Evolutionary conservation across 2,329 filamentous ascomycete species (phyloP).

Genomic region (Fusarium drepaniforme): DNA sequence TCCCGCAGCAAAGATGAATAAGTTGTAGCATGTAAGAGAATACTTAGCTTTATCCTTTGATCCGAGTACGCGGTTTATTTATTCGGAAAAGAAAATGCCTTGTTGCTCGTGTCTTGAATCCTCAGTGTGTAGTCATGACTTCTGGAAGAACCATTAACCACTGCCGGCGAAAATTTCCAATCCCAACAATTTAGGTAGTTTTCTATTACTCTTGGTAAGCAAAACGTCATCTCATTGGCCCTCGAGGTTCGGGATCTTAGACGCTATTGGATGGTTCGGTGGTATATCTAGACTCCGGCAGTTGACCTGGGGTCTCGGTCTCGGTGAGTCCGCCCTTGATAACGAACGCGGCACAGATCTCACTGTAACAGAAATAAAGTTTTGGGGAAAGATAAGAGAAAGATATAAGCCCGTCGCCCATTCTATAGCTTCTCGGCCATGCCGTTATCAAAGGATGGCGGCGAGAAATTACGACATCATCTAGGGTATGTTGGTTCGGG

Average conservation of each 20-base stretch:
- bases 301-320: background rate
- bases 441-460: background rate
- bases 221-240: background rate
- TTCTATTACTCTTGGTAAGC: background rate
- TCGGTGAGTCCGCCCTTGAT: background rate
- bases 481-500: background rate
- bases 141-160: background rate
- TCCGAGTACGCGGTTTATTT: background rate
- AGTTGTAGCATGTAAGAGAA: background rate
- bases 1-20: conserved; percentile 1
- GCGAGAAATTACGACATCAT: background rate
- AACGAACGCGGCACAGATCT: background rate
- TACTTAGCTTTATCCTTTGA: background rate
- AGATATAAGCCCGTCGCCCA: background rate
- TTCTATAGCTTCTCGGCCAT: background rate
- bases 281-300: background rate
- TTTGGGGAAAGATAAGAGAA: background rate
- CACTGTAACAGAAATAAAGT: background rate
- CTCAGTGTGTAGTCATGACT: background rate
- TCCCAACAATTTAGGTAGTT: background rate
- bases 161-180: background rate
- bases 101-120: background rate
- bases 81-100: background rate
- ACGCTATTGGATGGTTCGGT: background rate
- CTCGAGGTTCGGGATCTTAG: background rate